phyloP scores from a whole-genome alignment of 352 stramenopile species.

The Peronospora destructor region DNA sequence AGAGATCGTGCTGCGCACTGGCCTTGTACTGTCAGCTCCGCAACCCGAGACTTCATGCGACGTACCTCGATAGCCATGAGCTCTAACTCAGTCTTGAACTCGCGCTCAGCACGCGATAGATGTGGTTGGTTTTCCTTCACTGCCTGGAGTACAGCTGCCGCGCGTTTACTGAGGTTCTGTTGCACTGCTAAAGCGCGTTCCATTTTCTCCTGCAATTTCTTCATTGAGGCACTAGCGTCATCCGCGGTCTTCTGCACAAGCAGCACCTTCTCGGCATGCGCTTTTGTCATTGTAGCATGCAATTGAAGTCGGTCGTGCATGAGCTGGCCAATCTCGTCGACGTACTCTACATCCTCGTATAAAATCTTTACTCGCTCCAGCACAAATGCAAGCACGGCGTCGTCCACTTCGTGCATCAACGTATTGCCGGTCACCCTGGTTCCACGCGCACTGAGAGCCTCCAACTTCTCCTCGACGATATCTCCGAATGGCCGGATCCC shows the following conservation, averaged over 20 bases:
- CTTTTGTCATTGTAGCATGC: slow-evolving; percentile 54
- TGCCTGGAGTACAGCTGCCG: slow-evolving; percentile 64
- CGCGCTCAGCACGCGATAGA: slow-evolving; percentile 62
- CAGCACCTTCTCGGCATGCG: slow-evolving; percentile 39
- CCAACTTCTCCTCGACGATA: slow-evolving; percentile 59
- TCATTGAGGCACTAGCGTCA: slow-evolving; percentile 30
- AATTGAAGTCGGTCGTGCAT: slow-evolving; percentile 53
- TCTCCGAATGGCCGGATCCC: slow-evolving; percentile 45
- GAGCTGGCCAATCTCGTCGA: slow-evolving; percentile 63
- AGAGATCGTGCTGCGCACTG: slow-evolving; percentile 52
- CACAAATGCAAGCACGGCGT: slow-evolving; percentile 65
- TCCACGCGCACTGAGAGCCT: slow-evolving; percentile 40
- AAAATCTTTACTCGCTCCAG: slow-evolving; percentile 70
- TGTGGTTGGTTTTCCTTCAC: slow-evolving; percentile 79
- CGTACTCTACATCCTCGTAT: slow-evolving; percentile 70
- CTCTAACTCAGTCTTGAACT: slow-evolving; percentile 69
- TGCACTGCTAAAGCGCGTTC: slow-evolving; percentile 55
- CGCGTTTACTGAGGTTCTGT: slow-evolving; percentile 68
- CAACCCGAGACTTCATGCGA: slow-evolving; percentile 62
- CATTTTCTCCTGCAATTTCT: slow-evolving; percentile 47
- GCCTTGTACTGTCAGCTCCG: slow-evolving; percentile 59
- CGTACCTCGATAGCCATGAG: slow-evolving; percentile 53
- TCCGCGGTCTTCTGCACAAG: slow-evolving; percentile 34
- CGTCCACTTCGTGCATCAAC: slow-evolving; percentile 53
- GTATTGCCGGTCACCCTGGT: slow-evolving; percentile 65